Evolutionary conservation across 768 basidiomycete species (phyloP).

Genomic region (Suillus fuscotomentosus): DNA sequence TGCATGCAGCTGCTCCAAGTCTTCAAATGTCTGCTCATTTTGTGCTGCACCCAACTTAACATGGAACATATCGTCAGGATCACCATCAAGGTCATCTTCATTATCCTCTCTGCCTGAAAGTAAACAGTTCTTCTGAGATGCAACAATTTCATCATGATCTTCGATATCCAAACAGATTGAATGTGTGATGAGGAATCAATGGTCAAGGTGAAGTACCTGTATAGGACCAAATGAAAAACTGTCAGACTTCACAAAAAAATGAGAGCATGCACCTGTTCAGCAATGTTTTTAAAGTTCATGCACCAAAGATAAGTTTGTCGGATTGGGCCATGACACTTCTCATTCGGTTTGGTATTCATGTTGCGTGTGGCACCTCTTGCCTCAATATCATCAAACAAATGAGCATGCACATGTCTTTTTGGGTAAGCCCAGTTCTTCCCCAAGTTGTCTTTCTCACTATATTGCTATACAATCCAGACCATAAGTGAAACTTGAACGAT

Average conservation of each 20-base stretch:
- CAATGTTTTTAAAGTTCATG: conserved; percentile 36
- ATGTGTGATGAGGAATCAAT: neutral
- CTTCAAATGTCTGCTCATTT: neutral
- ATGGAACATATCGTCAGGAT: neutral
- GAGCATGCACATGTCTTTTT: conserved; percentile 30
- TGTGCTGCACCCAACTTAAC: conserved; percentile 5
- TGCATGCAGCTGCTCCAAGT: conserved; percentile 1
- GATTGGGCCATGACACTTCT: conserved; percentile 27
- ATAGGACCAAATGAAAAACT: neutral
- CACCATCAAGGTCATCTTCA: neutral
- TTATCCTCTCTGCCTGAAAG: neutral
- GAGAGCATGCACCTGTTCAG: conserved; percentile 25
- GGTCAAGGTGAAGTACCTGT: conserved; percentile 32
- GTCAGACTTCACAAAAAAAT: neutral
- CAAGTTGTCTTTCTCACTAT: neutral
- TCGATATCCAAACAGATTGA: neutral
- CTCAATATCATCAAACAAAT: conserved; percentile 32
- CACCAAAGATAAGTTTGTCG: conserved; percentile 23
- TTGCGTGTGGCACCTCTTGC: conserved; percentile 30
- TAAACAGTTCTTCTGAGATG: conserved; percentile 3
- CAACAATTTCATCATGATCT: neutral
- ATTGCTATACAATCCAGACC: neutral
- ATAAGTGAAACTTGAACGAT: neutral
- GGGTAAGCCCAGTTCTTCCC: conserved; percentile 32
- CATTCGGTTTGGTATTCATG: conserved; percentile 33